Conservation (phyloP, 805 yeast species). For the Scheffersomyces stipitis region DNA sequence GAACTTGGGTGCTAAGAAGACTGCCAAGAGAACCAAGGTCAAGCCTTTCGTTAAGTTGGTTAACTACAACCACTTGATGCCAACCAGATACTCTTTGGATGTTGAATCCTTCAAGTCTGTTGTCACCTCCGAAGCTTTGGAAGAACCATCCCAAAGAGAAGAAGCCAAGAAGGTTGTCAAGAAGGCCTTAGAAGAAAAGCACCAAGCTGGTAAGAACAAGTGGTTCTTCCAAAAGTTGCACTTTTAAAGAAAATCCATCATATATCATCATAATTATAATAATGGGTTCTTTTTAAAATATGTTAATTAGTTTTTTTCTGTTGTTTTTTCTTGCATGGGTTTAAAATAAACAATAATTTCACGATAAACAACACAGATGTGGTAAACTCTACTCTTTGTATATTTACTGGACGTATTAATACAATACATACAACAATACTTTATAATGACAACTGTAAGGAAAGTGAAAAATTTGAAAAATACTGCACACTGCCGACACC, state of each 20-base stretch:
- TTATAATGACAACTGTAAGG: no score
- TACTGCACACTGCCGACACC: no score
- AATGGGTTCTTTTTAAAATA: constrained; percentile 13
- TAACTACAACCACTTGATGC: constrained; percentile 99
- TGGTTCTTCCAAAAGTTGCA: constrained; percentile 99
- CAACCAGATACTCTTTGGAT: constrained; percentile 98
- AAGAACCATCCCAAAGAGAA: constrained; percentile 97
- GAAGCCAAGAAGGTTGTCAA: constrained; percentile 98
- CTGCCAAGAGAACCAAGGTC: constrained; percentile 95
- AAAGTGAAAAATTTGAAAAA: no score
- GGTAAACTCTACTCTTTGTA: background rate
- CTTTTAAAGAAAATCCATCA: constrained; percentile 52
- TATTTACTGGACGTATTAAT: background rate
- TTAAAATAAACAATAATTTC: constrained; percentile 25
- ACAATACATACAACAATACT: background rate
- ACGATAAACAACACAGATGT: constrained; percentile 7
- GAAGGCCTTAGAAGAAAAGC: constrained; percentile 99
- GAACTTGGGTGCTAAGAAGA: constrained; percentile 92
- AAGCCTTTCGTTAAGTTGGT: constrained; percentile 99
- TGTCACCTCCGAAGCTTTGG: constrained; percentile 89
- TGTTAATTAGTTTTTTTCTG: constrained; percentile 20
- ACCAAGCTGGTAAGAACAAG: constrained; percentile 99
- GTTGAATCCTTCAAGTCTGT: constrained; percentile 92
- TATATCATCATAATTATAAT: constrained; percentile 10
- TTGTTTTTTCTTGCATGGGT: constrained; percentile 25